phyloP scores from a whole-genome alignment of 2,329 filamentous ascomycete species.

The Hyphodiscus sp. region DNA sequence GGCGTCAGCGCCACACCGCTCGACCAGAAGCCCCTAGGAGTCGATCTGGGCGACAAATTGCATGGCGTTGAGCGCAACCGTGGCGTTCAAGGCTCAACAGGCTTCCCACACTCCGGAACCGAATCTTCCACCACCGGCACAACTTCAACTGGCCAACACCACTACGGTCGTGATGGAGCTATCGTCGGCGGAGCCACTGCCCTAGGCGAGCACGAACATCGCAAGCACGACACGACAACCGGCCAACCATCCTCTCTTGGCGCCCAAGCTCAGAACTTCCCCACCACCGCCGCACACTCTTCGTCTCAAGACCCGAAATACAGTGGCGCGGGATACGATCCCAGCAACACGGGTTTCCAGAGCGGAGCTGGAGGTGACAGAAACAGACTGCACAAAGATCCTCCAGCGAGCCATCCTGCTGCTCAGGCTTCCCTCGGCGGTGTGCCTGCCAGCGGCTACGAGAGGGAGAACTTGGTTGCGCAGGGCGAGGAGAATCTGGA shows the following conservation, averaged over 20 bases:
- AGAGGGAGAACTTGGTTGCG: no score
- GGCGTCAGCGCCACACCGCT: background rate
- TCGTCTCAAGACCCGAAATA: no score
- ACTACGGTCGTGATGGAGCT: no score
- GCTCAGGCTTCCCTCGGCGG: slow-evolving; percentile 7
- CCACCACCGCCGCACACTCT: no score
- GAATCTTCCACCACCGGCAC: background rate
- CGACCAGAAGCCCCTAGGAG: no score
- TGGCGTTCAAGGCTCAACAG: slow-evolving; percentile 12
- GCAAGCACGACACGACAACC: background rate
- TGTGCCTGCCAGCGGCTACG: no score
- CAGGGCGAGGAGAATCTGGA: background rate
- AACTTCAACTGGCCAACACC: no score
- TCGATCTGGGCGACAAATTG: slow-evolving; percentile 16
- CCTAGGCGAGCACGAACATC: slow-evolving; percentile 5
- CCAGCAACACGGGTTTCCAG: background rate
- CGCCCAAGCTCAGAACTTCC: background rate
- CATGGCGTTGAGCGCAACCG: slow-evolving; percentile 20
- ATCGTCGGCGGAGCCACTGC: slow-evolving; percentile 3
- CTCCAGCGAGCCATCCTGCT: slow-evolving; percentile 20
- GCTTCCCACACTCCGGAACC: slow-evolving; percentile 3
- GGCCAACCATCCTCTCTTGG: background rate
- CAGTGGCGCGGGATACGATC: background rate
- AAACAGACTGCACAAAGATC: slow-evolving; percentile 22
- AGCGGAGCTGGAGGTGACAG: slow-evolving; percentile 7